Percentiles rank a stretch among this genome's conserved stretches.
phyloP scores from a whole-genome alignment of 202 grass and related monocot genomes.

The Zizania palustris region DNA sequence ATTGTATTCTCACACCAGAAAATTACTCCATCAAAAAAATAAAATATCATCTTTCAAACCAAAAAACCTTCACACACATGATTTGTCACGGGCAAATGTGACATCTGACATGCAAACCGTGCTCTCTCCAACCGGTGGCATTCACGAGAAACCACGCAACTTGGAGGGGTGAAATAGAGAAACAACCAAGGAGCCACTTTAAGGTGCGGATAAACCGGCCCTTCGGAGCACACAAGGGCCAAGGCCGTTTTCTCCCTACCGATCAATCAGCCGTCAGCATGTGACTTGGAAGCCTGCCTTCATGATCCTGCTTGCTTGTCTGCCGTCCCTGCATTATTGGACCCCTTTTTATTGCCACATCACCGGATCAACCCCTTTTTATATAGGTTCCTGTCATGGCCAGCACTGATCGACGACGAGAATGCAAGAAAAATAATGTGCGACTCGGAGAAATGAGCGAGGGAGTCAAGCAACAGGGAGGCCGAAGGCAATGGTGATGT shows the following conservation, averaged over 20 bases:
- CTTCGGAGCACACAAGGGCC: slow-evolving; percentile 14
- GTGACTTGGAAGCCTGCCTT: slow-evolving; percentile 53
- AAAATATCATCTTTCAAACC: no score
- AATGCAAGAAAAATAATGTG: slow-evolving; percentile 14
- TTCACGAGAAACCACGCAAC: background rate
- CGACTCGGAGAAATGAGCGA: slow-evolving; percentile 42
- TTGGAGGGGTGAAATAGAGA: background rate
- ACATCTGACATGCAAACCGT: background rate
- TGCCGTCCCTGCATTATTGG: slow-evolving; percentile 22
- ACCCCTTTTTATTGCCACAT: background rate
- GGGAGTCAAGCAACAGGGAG: slow-evolving; percentile 5
- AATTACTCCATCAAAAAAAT: no score
- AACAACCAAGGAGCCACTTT: background rate
- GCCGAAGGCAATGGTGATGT: background rate
- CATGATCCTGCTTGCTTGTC: background rate
- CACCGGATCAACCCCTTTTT: background rate
- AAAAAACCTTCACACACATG: no score
- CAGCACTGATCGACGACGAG: background rate
- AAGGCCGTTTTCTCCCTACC: background rate
- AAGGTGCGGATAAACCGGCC: background rate
- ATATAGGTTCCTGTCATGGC: background rate
- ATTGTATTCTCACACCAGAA: no score
- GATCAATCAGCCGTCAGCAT: slow-evolving; percentile 16
- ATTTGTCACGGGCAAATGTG: background rate
- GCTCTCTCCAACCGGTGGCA: background rate